Percentiles rank a stretch among this genome's conserved stretches.
Conservation (phyloP, 306 rosid species). For the Luffa aegyptiaca region DNA sequence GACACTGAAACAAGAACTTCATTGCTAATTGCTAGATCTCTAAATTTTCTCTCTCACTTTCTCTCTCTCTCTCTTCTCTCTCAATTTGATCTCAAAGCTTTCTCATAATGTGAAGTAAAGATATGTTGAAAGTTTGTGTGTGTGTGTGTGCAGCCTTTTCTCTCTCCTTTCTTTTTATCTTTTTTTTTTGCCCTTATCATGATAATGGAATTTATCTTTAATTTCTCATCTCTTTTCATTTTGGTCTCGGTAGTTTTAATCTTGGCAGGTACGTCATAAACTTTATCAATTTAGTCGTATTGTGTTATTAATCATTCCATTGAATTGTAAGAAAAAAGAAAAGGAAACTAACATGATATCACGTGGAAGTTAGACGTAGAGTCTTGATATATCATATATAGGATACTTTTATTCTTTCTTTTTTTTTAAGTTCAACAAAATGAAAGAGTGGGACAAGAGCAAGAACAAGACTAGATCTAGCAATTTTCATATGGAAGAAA, state of each 20-base stretch:
- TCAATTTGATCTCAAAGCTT: background rate
- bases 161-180: background rate
- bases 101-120: background rate
- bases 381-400: no score
- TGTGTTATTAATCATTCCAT: no score
- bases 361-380: no score
- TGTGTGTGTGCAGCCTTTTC: background rate
- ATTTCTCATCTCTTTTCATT: background rate
- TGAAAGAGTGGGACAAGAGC: no score
- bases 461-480: no score
- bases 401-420: no score
- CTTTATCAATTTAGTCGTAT: no score
- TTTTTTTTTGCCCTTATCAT: background rate
- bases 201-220: background rate
- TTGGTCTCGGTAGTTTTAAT: background rate
- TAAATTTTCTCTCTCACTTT: background rate
- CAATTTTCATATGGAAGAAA: no score
- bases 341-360: background rate
- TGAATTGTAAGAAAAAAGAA: no score
- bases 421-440: no score
- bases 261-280: no score
- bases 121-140: background rate
- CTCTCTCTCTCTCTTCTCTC: background rate
- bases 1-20: constrained; percentile 64
- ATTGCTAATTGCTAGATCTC: constrained; percentile 2